Evolutionary conservation across 2,329 filamentous ascomycete species (phyloP), one percentile per base, ranked within the genome.

Genomic region (Beauveria pseudobassiana): DNA sequence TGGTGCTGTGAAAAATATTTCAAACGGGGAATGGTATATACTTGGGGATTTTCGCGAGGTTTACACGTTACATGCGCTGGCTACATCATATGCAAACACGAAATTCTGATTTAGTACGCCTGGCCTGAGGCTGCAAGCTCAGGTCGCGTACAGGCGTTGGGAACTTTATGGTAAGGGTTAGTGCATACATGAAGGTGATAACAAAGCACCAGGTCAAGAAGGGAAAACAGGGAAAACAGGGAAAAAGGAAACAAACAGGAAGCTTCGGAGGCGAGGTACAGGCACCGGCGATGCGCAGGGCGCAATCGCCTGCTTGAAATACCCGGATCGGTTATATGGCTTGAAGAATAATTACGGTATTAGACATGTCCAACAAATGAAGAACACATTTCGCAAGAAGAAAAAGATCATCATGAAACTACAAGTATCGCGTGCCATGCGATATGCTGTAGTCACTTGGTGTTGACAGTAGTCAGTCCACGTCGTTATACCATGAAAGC

Each of bases 91-190:
- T 18, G 52, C 38, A 9, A 38, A 24, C 8, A 40, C 26, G 30
- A 30, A 38, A 10, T 58, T 26, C 24, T 18, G 26, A 26, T 34
- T 49, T 48, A 8, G n/a, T 38, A 30, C 55, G 30, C 7, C 48
- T 45, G 7, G 8, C 34, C 34, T 16, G 12, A 6, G 55, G 9
- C 52, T 30, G 24, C 9, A 8, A 43, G 43, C 43, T 8, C 28
- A 2, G 16, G 53, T 56, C 26, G 20, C n/a, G 43, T 48, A 57
- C 26, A 28, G 56, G 56, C 56, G 56, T 59, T 59, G 55, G 56
- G 24, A 24, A n/a, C 22, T 18, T 26, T 45, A 7, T 48, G 56
- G 46, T 18, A 34, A 18, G 54, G 46, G 3, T 20, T 9, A 24
- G 22, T 50, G 46, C 38, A 51, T 49, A 22, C 18, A 51, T 24